Evolutionary conservation across 1,284 basidiomycete species (phyloP).

Genomic region (Acaromyces ingoldii): DNA sequence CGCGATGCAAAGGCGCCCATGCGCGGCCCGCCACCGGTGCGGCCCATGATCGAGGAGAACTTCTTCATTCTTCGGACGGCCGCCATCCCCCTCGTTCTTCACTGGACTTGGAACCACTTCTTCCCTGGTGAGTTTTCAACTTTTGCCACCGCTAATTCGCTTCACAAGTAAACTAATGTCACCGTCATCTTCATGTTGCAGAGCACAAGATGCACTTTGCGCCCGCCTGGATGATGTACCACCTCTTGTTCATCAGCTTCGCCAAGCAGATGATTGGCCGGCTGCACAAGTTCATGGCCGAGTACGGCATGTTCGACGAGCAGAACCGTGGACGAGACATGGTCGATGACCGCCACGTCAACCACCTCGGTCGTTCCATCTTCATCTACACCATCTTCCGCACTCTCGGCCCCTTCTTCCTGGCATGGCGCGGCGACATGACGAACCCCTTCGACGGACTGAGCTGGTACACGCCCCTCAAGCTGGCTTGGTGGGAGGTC

Average conservation of each 20-base stretch:
- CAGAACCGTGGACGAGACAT: conserved; percentile 45
- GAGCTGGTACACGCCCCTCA: conserved; percentile 33
- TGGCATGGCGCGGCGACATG: conserved; percentile 43
- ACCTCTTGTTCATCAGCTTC: conserved; percentile 33
- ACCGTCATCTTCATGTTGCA: not conserved
- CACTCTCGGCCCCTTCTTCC: conserved; percentile 36
- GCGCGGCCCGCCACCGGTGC: conserved; percentile 31
- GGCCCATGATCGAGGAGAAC: conserved; percentile 37
- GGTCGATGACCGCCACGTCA: conserved; percentile 45
- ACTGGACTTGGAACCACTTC: conserved; percentile 29
- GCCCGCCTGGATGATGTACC: conserved; percentile 38
- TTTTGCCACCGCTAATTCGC: too few species aligned
- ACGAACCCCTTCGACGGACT: conserved; percentile 30
- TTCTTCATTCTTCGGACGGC: conserved; percentile 34
- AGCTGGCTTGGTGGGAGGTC: conserved; percentile 40
- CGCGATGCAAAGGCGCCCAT: conserved; percentile 19
- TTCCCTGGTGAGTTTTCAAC: conserved; percentile 21
- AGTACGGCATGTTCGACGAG: conserved; percentile 40
- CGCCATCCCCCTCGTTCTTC: conserved; percentile 22
- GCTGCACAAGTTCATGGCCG: conserved; percentile 33
- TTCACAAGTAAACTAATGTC: too few species aligned
- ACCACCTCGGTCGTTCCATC: conserved; percentile 43
- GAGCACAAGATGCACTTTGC: conserved; percentile 39
- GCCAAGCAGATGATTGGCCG: conserved; percentile 32
- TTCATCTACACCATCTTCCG: conserved; percentile 48